Percentiles rank a stretch among this genome's conserved stretches.
Evolutionary conservation across 2,329 filamentous ascomycete species (phyloP).

Genomic region (Hymenoscyphus infarciens): DNA sequence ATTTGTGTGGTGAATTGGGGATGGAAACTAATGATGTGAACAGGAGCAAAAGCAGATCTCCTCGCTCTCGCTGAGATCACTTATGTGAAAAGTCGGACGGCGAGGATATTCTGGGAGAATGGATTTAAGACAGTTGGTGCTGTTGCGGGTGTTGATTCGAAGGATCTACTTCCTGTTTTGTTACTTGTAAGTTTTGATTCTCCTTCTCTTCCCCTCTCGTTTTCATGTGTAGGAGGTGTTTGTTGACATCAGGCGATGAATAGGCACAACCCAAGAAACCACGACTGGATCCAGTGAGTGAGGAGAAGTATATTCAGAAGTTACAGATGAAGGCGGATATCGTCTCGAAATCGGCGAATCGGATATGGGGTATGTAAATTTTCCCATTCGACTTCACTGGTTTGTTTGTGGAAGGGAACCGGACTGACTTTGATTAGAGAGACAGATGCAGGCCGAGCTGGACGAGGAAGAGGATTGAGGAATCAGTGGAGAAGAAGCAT

Average conservation of each 20-base stretch:
- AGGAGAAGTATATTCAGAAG: constrained; percentile 60
- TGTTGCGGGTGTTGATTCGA: constrained; percentile 65
- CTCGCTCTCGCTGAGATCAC: constrained; percentile 68
- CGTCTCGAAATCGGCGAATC: constrained; percentile 66
- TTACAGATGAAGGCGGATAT: constrained; percentile 62
- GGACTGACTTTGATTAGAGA: constrained; percentile 12
- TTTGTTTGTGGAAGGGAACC: background rate
- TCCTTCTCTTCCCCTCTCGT: background rate
- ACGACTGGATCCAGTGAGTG: constrained; percentile 52
- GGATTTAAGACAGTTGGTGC: constrained; percentile 66
- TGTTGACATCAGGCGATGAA: constrained; percentile 11
- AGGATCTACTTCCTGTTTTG: constrained; percentile 66
- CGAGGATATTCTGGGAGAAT: constrained; percentile 71
- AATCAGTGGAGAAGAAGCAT: background rate
- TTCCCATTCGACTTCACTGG: background rate
- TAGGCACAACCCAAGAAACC: constrained; percentile 66
- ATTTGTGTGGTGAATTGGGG: background rate
- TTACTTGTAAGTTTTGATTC: constrained; percentile 55
- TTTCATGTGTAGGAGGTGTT: background rate
- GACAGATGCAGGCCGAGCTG: constrained; percentile 25
- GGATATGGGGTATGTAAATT: constrained; percentile 52
- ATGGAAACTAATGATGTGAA: constrained; percentile 11
- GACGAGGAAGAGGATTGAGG: constrained; percentile 19
- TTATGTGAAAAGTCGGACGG: constrained; percentile 74
- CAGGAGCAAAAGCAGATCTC: constrained; percentile 65